phyloP scores from a whole-genome alignment of 176 grass and related monocot species.

The Paspalum notatum region DNA sequence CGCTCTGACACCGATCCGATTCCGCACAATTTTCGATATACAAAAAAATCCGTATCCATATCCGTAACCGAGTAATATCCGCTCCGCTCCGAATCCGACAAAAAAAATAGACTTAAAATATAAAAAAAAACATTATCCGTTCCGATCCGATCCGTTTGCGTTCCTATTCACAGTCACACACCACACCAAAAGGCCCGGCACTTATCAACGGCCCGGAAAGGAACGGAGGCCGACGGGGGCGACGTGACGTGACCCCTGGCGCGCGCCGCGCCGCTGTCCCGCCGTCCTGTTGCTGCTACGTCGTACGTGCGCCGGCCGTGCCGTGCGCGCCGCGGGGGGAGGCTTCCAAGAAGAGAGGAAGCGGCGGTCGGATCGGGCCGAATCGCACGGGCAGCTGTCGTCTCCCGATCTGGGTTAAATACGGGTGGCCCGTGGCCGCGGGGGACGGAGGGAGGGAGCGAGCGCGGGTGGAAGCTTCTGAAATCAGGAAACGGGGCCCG shows the following conservation, averaged over 20 bases:
- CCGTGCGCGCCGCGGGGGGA: neutral
- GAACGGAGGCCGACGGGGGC: neutral
- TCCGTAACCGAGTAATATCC: no score
- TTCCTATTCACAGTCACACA: no score
- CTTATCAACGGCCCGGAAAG: neutral
- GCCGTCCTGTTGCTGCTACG: neutral
- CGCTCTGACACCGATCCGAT: no score
- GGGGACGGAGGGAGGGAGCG: neutral
- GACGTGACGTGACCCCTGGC: neutral
- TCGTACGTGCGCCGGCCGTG: neutral
- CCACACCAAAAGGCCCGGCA: no score
- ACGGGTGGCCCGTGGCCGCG: no score
- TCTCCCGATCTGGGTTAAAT: neutral
- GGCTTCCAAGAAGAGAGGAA: slow-evolving; percentile 49
- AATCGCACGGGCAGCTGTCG: neutral
- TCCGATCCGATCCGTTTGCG: no score
- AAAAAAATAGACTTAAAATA: no score
- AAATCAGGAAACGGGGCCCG: slow-evolving; percentile 11
- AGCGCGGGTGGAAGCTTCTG: slow-evolving; percentile 41
- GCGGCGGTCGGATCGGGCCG: neutral
- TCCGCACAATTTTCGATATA: no score
- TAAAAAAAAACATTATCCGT: no score
- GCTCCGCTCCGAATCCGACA: no score
- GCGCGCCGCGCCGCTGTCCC: neutral
- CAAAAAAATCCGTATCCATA: no score